Conservation (phyloP, 1,284 basidiomycete species). For the Tilletia walkeri region DNA sequence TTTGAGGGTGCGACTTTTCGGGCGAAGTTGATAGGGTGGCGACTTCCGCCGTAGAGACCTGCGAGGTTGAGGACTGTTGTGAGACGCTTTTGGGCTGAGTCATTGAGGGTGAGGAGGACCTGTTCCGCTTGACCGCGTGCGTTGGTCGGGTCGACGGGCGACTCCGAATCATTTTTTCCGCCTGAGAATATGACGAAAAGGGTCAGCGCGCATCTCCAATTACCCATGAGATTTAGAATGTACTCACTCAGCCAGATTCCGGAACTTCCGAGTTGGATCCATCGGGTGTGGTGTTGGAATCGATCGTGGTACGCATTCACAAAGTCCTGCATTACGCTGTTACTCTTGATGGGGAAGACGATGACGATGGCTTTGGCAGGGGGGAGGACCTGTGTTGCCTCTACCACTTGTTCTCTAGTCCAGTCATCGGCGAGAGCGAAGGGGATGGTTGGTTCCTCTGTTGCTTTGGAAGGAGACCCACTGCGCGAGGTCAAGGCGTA, state of each 20-base stretch:
- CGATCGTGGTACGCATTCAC: slow-evolving; percentile 29
- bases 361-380: slow-evolving; percentile 65
- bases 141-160: slow-evolving; percentile 32
- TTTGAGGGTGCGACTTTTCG: slow-evolving; percentile 33
- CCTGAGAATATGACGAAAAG: slow-evolving; percentile 1
- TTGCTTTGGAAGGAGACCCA: not conserved
- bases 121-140: slow-evolving; percentile 31
- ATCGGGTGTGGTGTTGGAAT: slow-evolving; percentile 29
- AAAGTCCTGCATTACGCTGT: slow-evolving; percentile 32
- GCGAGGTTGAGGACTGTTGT: slow-evolving; percentile 40
- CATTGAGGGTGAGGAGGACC: slow-evolving; percentile 29
- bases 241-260: slow-evolving; percentile 39
- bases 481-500: slow-evolving; percentile 7
- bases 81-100: slow-evolving; percentile 18
- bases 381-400: slow-evolving; percentile 61
- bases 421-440: slow-evolving; percentile 55
- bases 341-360: slow-evolving; percentile 59
- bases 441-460: slow-evolving; percentile 31
- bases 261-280: slow-evolving; percentile 46
- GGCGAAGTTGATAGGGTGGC: slow-evolving; percentile 37
- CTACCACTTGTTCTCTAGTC: slow-evolving; percentile 18
- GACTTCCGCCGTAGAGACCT: slow-evolving; percentile 40
- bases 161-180: slow-evolving; percentile 24
- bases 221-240: too few relatives aligned
- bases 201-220: not conserved